These are phyloP conservation scores for Phaseolus coccineus DNA, from an alignment of 331 rosid species.

Conservation along the genomic window DNA sequence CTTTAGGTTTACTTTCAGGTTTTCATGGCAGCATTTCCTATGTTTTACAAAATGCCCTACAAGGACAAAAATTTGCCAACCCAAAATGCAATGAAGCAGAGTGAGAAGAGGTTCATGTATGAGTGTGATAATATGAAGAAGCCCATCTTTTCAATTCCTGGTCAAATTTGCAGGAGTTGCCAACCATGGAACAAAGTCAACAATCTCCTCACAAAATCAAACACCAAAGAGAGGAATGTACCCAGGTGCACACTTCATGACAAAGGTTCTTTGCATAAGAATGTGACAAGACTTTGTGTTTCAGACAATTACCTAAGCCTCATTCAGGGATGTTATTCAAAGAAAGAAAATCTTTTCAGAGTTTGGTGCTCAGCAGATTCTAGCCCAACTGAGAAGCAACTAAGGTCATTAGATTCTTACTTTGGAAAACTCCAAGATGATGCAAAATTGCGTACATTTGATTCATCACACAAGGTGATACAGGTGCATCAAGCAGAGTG, in stretches of 20 bases:
- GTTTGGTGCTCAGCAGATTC: constrained; percentile 52
- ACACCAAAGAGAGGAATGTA: constrained; percentile 12
- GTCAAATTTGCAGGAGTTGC: constrained; percentile 32
- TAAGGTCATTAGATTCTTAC: constrained; percentile 71
- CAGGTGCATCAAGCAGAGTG: constrained; percentile 37
- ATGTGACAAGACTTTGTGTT: constrained; percentile 28
- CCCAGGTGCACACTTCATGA: constrained; percentile 29
- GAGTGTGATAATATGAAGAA: constrained; percentile 23
- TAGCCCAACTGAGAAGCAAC: constrained; percentile 55
- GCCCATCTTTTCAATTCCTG: constrained; percentile 30
- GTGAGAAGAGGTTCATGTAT: constrained; percentile 40
- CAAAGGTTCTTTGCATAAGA: constrained; percentile 28
- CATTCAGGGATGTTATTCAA: constrained; percentile 45
- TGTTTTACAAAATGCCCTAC: constrained; percentile 53
- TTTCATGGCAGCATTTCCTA: constrained; percentile 67
- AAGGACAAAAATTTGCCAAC: constrained; percentile 45
- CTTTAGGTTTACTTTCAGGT: constrained; percentile 42
- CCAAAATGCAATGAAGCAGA: constrained; percentile 37
- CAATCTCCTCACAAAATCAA: constrained; percentile 26
- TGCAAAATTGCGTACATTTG: constrained; percentile 37
- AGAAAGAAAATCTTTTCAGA: constrained; percentile 1
- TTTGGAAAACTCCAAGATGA: constrained; percentile 64
- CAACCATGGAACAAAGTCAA: constrained; percentile 3
- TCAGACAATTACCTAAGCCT: constrained; percentile 28
- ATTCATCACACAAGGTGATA: constrained; percentile 45